Base-by-base conservation (phyloP, 345 rosid genomes). In the Murraya koenigii region DNA sequence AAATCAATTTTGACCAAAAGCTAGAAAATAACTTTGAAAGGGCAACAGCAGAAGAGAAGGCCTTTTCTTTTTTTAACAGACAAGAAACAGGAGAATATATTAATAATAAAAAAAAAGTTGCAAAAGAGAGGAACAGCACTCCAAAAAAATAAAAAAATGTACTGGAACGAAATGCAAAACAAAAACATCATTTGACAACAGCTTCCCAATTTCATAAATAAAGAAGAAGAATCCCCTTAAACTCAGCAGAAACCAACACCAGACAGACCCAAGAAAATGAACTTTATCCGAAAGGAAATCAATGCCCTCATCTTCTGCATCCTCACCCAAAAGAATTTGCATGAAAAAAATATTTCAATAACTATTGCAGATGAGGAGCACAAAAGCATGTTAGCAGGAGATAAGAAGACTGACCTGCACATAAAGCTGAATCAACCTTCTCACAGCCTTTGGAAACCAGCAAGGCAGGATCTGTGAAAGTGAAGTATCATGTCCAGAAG, bases 391-490 rank as follows among this genome's bases (percentile, higher is more conserved):
- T 54, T 59, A 55, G 61, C 38, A 70, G 52, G 20, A 63, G 75
- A 68, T 62, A 20, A 65, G 30, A 60, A 59, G 38, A 76, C 59
- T 67, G 77, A 96, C 99, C 99, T 94, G 96, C 70, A 88, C 89
- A 87, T 90, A 92, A 84, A 94, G 95, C 85, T 96, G 99, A 80
- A 96, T 83, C 82, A 96, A 83, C 80, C 97, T 89, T 77, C 98
- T 89, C 67, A 94, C 93, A 60, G 92, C 83, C 87, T 91, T 96
- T 15, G 99, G 99, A 77, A 96, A 94, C 99, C 99, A 91, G 84
- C 90, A 94, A 62, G 99, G 98, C 82, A 96, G 81, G 94, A 96
- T 96, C 84, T 96, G 98, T 56, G 90, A 83, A 69, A 96, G 95
- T 56, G 99, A 96, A 82, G 99, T 89, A 85, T 96, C 97, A 82